These are phyloP conservation scores for Moringa oleifera DNA, from an alignment of 345 rosid species.

Conservation along the genomic window DNA sequence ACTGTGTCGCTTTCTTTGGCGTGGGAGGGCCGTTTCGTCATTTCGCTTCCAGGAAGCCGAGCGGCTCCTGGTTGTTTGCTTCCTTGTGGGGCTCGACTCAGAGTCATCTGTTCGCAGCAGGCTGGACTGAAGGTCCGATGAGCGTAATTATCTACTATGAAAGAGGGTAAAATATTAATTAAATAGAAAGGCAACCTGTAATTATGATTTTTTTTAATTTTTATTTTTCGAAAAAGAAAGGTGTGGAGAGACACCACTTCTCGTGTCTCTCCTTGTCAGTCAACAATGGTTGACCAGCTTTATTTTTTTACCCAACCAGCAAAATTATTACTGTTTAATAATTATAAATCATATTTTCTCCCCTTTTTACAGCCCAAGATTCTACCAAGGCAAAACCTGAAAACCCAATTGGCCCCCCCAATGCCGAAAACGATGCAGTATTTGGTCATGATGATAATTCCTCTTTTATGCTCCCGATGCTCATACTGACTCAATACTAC, in stretches of 20 bases:
- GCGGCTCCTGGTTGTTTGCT: too few relatives aligned
- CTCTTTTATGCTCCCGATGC: neutral
- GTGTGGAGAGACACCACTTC: conserved; percentile 13
- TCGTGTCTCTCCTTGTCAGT: conserved; percentile 33
- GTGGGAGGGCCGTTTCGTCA: conserved; percentile 14
- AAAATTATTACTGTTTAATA: conserved; percentile 40
- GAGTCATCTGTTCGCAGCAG: too few relatives aligned
- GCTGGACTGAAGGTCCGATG: too few relatives aligned
- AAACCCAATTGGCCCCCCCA: neutral
- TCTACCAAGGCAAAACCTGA: neutral
- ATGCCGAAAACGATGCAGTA: conserved; percentile 1
- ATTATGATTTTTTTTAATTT: too few relatives aligned
- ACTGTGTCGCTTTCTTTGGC: conserved; percentile 12
- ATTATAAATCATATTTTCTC: conserved; percentile 31
- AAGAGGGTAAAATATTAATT: conserved; percentile 11
- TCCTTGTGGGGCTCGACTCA: too few relatives aligned
- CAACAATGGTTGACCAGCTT: conserved; percentile 40
- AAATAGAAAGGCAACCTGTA: too few relatives aligned
- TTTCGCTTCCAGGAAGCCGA: neutral
- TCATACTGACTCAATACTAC: conserved; percentile 5
- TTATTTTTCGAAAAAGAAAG: neutral
- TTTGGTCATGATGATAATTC: conserved; percentile 3
- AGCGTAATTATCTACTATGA: neutral
- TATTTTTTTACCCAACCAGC: conserved; percentile 22
- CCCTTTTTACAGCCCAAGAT: neutral